Evolutionary conservation across 1,139 yeast species (phyloP).

Genomic region (Diutina ranongensis): DNA sequence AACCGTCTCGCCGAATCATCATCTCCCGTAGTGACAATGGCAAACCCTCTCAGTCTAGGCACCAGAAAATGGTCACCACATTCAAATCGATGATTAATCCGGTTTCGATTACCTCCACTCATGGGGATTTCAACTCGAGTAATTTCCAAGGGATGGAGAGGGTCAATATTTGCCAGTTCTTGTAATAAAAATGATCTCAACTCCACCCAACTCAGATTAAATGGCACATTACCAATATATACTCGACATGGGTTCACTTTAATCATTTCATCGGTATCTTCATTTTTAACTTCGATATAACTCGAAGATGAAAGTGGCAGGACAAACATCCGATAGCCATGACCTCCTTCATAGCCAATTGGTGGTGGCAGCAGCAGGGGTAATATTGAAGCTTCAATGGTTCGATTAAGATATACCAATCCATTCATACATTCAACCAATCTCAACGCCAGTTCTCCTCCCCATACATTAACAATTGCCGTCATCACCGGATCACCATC

Average conservation of each 20-base stretch:
- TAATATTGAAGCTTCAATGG: not conserved
- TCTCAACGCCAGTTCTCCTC: not conserved
- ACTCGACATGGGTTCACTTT: constrained; percentile 29
- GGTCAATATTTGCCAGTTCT: constrained; percentile 6
- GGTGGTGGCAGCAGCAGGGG: not conserved
- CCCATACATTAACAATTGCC: not conserved
- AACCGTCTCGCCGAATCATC: constrained; percentile 38
- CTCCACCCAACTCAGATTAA: constrained; percentile 42
- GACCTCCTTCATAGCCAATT: not conserved
- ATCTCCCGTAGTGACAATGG: constrained; percentile 46
- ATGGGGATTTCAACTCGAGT: constrained; percentile 46
- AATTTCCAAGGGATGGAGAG: constrained; percentile 14
- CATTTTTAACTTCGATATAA: not conserved
- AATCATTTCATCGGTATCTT: constrained; percentile 8
- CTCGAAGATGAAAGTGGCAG: not conserved
- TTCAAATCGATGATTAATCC: not conserved
- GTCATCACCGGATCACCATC: not conserved
- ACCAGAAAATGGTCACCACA: not conserved
- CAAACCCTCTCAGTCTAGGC: constrained; percentile 39
- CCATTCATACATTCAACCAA: constrained; percentile 2
- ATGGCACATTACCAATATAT: constrained; percentile 51
- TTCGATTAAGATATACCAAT: not conserved
- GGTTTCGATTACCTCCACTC: constrained; percentile 6
- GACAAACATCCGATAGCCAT: not conserved
- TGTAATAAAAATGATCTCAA: constrained; percentile 31